Conservation (phyloP, 108 stramenopile species). For the Cyclotella kingstonii region DNA sequence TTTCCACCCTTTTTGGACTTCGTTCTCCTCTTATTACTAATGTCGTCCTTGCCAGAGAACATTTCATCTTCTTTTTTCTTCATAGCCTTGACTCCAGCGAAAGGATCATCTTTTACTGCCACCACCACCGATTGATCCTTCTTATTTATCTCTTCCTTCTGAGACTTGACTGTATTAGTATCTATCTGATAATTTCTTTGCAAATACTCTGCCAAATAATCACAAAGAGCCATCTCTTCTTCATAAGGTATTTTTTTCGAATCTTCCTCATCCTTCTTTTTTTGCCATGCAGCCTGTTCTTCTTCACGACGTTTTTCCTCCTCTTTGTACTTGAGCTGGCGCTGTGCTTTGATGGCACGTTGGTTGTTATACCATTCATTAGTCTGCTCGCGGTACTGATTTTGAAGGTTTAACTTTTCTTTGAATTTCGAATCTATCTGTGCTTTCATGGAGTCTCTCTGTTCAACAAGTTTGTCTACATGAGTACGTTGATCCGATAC, state of each 20-base stretch:
- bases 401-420: slow-evolving; percentile 77
- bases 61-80: slow-evolving; percentile 67
- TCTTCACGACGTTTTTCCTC: slow-evolving; percentile 88
- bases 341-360: slow-evolving; percentile 75
- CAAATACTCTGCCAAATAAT: slow-evolving; percentile 89
- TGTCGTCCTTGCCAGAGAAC: slow-evolving; percentile 61
- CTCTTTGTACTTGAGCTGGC: slow-evolving; percentile 81
- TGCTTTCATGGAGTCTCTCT: slow-evolving; percentile 70
- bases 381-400: slow-evolving; percentile 68
- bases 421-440: slow-evolving; percentile 74
- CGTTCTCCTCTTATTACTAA: slow-evolving; percentile 53
- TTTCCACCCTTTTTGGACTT: slow-evolving; percentile 58
- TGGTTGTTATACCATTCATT: slow-evolving; percentile 86
- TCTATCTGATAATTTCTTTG: slow-evolving; percentile 62
- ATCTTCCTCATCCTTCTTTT: slow-evolving; percentile 92
- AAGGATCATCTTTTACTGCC: slow-evolving; percentile 83
- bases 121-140: slow-evolving; percentile 54
- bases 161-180: slow-evolving; percentile 1
- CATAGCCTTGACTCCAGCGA: slow-evolving; percentile 74
- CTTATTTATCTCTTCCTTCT: slow-evolving; percentile 34
- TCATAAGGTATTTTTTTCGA: slow-evolving; percentile 94
- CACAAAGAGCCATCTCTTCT: slow-evolving; percentile 94
- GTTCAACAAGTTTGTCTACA: slow-evolving; percentile 64
- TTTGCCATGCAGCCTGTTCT: slow-evolving; percentile 74
- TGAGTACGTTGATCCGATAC: slow-evolving; percentile 56